phyloP scores from a whole-genome alignment of 345 rosid species.

The Salix exigua region DNA sequence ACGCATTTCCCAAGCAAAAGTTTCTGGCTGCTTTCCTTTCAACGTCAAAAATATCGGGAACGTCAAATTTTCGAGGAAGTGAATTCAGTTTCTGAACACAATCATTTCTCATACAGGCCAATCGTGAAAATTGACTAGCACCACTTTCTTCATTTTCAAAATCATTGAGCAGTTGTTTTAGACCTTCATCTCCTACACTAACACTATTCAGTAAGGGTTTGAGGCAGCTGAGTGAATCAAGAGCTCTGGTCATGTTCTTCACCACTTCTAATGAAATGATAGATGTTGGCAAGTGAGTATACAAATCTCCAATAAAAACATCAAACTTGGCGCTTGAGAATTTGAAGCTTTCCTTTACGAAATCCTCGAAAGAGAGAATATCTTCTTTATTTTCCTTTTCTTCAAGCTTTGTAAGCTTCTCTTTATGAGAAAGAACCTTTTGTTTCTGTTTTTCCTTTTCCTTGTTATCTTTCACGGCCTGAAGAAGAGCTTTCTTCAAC shows the following conservation, averaged over 20 bases:
- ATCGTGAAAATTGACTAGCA: neutral
- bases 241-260: conserved; percentile 1
- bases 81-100: conserved; percentile 10
- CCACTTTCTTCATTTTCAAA: neutral
- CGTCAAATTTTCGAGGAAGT: conserved; percentile 1
- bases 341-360: neutral
- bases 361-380: neutral
- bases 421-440: neutral
- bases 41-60: neutral
- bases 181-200: neutral
- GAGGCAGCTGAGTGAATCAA: neutral
- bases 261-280: neutral
- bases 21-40: neutral
- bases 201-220: neutral
- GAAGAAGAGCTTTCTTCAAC: neutral
- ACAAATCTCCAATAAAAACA: neutral
- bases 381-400: neutral
- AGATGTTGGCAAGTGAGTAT: conserved; percentile 4
- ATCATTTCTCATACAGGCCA: neutral
- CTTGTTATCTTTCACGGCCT: neutral
- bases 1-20: conserved; percentile 32
- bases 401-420: neutral
- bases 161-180: neutral
- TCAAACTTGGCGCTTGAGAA: neutral
- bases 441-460: neutral